Conservation (phyloP, 352 stramenopile species). For the Saprolegnia parasitica region DNA sequence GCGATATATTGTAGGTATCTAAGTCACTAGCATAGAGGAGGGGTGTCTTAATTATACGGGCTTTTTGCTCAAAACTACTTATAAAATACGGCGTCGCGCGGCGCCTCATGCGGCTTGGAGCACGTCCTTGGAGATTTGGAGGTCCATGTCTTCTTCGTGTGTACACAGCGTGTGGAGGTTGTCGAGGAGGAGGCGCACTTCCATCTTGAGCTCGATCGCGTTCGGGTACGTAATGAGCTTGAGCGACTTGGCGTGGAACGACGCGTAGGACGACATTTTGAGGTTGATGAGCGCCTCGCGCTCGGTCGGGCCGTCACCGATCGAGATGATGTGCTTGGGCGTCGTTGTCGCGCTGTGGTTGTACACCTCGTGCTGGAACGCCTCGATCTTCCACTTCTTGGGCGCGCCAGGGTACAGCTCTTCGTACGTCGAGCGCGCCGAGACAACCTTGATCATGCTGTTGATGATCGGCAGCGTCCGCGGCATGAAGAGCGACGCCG, state of each 20-base stretch:
- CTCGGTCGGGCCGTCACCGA: slow-evolving; percentile 78
- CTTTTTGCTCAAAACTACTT: slow-evolving; percentile 36
- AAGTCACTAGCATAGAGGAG: too few species aligned
- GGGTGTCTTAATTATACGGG: slow-evolving; percentile 18
- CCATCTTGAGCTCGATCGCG: slow-evolving; percentile 69
- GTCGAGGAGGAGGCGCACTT: slow-evolving; percentile 73
- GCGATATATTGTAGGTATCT: too few species aligned
- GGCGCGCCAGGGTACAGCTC: slow-evolving; percentile 81
- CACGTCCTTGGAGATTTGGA: slow-evolving; percentile 85
- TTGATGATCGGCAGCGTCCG: slow-evolving; percentile 69
- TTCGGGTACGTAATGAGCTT: slow-evolving; percentile 87
- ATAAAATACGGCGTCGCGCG: slow-evolving; percentile 31
- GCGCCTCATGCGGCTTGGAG: slow-evolving; percentile 36
- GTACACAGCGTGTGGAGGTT: slow-evolving; percentile 79
- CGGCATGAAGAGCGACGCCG: slow-evolving; percentile 83
- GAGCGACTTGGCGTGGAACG: slow-evolving; percentile 81
- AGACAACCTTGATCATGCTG: slow-evolving; percentile 82
- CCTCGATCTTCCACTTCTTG: slow-evolving; percentile 84
- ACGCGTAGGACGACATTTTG: slow-evolving; percentile 77
- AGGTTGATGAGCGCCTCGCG: slow-evolving; percentile 79
- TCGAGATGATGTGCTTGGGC: slow-evolving; percentile 72
- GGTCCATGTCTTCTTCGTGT: slow-evolving; percentile 72
- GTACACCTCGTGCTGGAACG: slow-evolving; percentile 83
- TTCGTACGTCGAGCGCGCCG: slow-evolving; percentile 87
- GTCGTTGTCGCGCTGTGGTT: slow-evolving; percentile 38